phyloP scores from a whole-genome alignment of 2,329 filamentous ascomycete species.

The Pseudomassariella vexata region DNA sequence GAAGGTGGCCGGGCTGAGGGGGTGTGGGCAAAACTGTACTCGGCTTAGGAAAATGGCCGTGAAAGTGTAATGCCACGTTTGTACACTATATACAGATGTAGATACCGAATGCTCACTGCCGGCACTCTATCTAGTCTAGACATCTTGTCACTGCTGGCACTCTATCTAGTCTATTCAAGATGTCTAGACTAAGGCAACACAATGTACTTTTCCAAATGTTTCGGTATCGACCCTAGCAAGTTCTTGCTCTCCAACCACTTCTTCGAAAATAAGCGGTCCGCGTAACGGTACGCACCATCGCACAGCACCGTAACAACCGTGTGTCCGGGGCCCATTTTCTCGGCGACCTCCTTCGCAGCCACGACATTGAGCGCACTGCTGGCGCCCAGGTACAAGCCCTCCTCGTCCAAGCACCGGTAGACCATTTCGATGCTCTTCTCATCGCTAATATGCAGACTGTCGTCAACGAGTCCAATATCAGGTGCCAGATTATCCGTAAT shows the following conservation, averaged over 20 bases:
- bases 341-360: slow-evolving; percentile 87
- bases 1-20: slow-evolving; percentile 19
- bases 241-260: slow-evolving; percentile 89
- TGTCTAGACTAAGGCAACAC: slow-evolving; percentile 76
- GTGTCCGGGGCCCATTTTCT: slow-evolving; percentile 81
- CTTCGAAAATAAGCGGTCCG: slow-evolving; percentile 84
- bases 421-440: slow-evolving; percentile 98
- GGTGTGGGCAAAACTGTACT: slow-evolving; percentile 27
- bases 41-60: no score
- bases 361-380: slow-evolving; percentile 94
- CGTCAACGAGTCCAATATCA: slow-evolving; percentile 80
- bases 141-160: no score
- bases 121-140: no score
- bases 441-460: slow-evolving; percentile 76
- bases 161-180: not conserved
- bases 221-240: slow-evolving; percentile 72
- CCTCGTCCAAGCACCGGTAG: slow-evolving; percentile 91
- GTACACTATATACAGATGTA: no score
- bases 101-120: no score
- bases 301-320: slow-evolving; percentile 92
- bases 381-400: slow-evolving; percentile 90
- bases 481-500: slow-evolving; percentile 91
- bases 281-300: slow-evolving; percentile 96
- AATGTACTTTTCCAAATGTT: slow-evolving; percentile 87
- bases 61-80: no score